Evolutionary conservation across 257 asterid species (phyloP), one percentile per base, ranked within the genome.

Genomic region (Verbena officinalis): DNA sequence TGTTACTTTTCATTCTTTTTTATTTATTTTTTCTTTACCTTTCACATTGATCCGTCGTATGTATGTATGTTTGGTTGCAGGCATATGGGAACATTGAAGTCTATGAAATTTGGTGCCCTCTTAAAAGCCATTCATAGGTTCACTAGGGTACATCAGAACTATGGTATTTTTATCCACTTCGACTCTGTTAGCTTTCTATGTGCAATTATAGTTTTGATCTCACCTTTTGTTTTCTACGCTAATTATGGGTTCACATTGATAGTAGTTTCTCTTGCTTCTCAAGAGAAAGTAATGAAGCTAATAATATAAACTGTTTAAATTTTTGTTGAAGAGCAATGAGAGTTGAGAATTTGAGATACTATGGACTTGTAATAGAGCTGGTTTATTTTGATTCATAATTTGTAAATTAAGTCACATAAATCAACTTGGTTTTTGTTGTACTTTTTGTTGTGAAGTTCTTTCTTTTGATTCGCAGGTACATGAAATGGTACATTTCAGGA

Each of bases 131-230:
- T 94, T 50, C 78, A 67, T 65, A 80, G 76, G 85, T 94, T 81
- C 84, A 86, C 96, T 8, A 78, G 34, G 77, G 96, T 93, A 68
- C 88, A 50, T 53, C 98, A 93, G 73, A 93, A 93, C 81, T 87
- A 77, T 24, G 88, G 88, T 83, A 83, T 21, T 77, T n/a, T 49
- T 20, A 45, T 64, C 49, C 55, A 5, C 67, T 46, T 54, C 61
- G 45, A 36, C 38, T 21, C 5, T 20, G 31, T 13, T 30, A 54
- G 11, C 56, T 27, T 69, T 63, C 27, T 44, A 12, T 38, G 16
- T 36, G 33, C 14, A 27, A 40, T 39, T 63, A 9, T 51, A 30
- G 30, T 62, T 12, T 1, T 3, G n/a, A n/a, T 21, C 40, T 22
- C 55, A 22, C 14, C 12, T 17, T 42, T 22, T 11, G 42, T 27